Percentiles rank a stretch among this genome's conserved stretches.
phyloP scores from a whole-genome alignment of 2,329 filamentous ascomycete genomes.

The Raffaelea ambrosiae region DNA sequence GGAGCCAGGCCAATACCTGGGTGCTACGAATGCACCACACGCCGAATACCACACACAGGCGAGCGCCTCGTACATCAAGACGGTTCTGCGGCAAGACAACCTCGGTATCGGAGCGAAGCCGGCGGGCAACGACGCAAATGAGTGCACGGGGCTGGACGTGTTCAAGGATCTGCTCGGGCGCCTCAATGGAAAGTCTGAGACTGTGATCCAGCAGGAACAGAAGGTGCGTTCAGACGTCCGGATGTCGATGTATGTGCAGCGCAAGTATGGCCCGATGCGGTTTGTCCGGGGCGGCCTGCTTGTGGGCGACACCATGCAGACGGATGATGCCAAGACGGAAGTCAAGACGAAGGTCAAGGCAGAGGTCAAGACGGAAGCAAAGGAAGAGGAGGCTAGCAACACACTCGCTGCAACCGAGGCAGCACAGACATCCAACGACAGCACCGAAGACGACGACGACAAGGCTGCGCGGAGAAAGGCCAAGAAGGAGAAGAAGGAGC shows the following conservation, averaged over 20 bases:
- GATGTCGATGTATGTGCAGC: constrained; percentile 63
- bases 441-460: background rate
- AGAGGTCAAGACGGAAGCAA: background rate
- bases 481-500: constrained; percentile 3
- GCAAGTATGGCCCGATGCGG: constrained; percentile 69
- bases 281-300: constrained; percentile 81
- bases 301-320: constrained; percentile 48
- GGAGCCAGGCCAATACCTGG: constrained; percentile 76
- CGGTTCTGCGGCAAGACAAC: constrained; percentile 81
- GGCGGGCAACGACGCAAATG: constrained; percentile 47
- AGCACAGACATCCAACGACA: background rate
- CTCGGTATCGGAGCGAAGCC: constrained; percentile 79
- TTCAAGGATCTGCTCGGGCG: constrained; percentile 82
- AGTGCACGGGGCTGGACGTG: constrained; percentile 76
- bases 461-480: background rate
- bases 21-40: constrained; percentile 67
- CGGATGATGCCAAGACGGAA: constrained; percentile 10
- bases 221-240: constrained; percentile 60
- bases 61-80: constrained; percentile 77
- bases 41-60: constrained; percentile 69
- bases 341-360: background rate
- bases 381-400: constrained; percentile 15
- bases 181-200: constrained; percentile 78
- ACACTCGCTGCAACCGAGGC: constrained; percentile 11
- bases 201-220: constrained; percentile 61